Base-by-base conservation (phyloP, 148 eudicot species). In the Rhododendron vialii region DNA sequence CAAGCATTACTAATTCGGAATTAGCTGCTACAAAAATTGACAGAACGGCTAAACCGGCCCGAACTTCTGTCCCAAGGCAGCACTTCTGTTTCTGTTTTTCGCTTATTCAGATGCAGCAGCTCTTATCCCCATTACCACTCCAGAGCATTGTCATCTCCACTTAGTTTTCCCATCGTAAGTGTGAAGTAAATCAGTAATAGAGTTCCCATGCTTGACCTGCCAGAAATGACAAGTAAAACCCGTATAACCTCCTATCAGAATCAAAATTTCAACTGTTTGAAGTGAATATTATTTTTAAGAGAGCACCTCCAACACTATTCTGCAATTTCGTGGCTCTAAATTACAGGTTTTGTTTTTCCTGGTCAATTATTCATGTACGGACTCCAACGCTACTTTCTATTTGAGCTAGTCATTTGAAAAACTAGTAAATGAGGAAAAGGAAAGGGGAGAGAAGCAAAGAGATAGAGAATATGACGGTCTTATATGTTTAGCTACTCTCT, bases 171-270 rank as follows among this genome's bases (percentile, higher is more conserved):
- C 83, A 92, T 85, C 26, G 93, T 89, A 74, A 96, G 89, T 9
- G 98, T 96, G 90, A 94, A 93, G 89, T 90, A 94, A 17, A 96
- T 96, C 41, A 96, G 92, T 82, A 94, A 69, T 78, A 94, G 88
- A 0, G 95, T 94, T 87, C 98, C 98, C 92, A 93, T 84, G 89
- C 93, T 92, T 11, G 98, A 94, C 92, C 98, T 95, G 95, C 83
- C 81, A 82, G 53, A 77, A 53, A 86, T 12, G 65, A 33, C 67
- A 47, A 33, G 28, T 20, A 43, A 78, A 35, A 55, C 15, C 69
- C 67, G 2, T 65, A n/a, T 28, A 53, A 51, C 41, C 28, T 55
- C 45, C 43, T 69, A 81, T 28, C 47, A 8, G 47, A 55, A 53
- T 55, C 67, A 53, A 20, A 81, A 30, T 55, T 81, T 1, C 28